phyloP scores from a whole-genome alignment of 2,329 filamentous ascomycete genomes.

The Epichloe sibirici region DNA sequence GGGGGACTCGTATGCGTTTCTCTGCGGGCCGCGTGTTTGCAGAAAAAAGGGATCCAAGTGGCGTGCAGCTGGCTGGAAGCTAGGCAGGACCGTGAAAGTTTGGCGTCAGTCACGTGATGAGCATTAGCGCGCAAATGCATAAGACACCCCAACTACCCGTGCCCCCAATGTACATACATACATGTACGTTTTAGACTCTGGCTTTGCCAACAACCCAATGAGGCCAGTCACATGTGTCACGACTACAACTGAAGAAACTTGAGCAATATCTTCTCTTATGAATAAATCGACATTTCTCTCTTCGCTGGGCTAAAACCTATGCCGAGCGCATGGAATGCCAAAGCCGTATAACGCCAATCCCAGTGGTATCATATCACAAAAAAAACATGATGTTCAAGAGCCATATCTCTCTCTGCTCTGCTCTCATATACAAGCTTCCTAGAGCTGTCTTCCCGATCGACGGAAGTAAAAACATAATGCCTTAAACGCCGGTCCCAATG shows the following conservation, averaged over 20 bases:
- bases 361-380: constrained; percentile 25
- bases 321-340: background rate
- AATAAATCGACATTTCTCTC: background rate
- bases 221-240: background rate
- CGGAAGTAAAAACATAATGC: background rate
- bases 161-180: too few relatives aligned
- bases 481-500: constrained; percentile 5
- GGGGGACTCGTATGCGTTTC: background rate
- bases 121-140: background rate
- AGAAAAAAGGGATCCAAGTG: background rate
- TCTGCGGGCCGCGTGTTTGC: background rate
- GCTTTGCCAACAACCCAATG: too few relatives aligned
- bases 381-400: constrained; percentile 8
- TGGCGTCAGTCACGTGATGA: background rate
- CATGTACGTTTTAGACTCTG: too few relatives aligned
- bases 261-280: background rate
- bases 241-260: background rate
- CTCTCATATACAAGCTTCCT: constrained; percentile 4
- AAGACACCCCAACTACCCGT: too few relatives aligned
- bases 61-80: background rate
- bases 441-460: background rate
- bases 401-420: constrained; percentile 7
- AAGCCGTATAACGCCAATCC: constrained; percentile 16
- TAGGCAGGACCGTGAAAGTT: background rate
- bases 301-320: background rate